Evolutionary conservation across 129 eudicot genomes (phyloP).

Genomic region (Chrysanthemum seticuspe): DNA sequence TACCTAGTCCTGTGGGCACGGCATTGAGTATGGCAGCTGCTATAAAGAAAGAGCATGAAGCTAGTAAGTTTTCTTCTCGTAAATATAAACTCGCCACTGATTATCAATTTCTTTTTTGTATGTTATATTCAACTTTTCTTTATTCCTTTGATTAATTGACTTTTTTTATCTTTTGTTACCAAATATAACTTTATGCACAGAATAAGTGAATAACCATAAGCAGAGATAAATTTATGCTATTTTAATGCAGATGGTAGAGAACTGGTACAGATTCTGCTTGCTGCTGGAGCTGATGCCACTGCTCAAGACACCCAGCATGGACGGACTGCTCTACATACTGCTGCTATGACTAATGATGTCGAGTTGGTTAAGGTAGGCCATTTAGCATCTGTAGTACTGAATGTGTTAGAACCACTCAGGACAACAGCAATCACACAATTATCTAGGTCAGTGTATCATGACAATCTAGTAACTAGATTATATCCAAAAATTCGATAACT

Average conservation of each 20-base stretch:
- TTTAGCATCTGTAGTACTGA: neutral
- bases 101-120: too few species aligned
- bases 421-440: too few species aligned
- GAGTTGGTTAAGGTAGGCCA: slow-evolving; percentile 77
- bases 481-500: too few species aligned
- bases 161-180: neutral
- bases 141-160: neutral
- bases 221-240: neutral
- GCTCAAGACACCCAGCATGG: slow-evolving; percentile 86
- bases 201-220: neutral
- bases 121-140: too few species aligned
- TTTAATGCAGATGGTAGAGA: slow-evolving; percentile 84
- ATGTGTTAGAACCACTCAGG: too few species aligned
- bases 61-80: slow-evolving; percentile 46
- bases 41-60: slow-evolving; percentile 90
- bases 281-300: slow-evolving; percentile 90
- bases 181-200: neutral
- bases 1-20: slow-evolving; percentile 80
- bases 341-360: slow-evolving; percentile 90
- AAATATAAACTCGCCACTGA: too few species aligned
- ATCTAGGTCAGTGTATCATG: too few species aligned
- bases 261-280: slow-evolving; percentile 70
- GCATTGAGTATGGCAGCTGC: slow-evolving; percentile 98
- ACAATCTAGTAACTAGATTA: too few species aligned
- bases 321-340: slow-evolving; percentile 90